Percentiles rank a stretch among this genome's conserved stretches.
Evolutionary conservation across 257 asterid genomes (phyloP).

Genomic region (Rhazya stricta): DNA sequence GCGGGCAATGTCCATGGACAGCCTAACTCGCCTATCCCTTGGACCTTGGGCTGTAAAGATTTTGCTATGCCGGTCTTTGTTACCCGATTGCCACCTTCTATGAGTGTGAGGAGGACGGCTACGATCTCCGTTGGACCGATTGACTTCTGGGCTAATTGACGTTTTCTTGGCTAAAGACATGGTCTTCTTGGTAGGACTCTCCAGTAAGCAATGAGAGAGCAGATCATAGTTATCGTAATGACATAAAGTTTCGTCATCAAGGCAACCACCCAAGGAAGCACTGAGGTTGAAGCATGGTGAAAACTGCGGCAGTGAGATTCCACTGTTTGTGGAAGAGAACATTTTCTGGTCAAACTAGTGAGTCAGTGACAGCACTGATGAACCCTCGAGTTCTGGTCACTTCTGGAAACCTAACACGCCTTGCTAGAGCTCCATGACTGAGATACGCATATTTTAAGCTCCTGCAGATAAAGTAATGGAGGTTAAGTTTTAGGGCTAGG

Average conservation of each 20-base stretch:
- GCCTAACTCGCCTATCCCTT: slow-evolving; percentile 75
- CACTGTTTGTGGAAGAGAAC: slow-evolving; percentile 31
- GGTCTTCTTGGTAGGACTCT: slow-evolving; percentile 11
- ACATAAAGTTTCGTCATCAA: slow-evolving; percentile 32
- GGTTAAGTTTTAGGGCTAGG: slow-evolving; percentile 1
- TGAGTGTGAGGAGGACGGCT: not conserved
- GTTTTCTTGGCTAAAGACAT: slow-evolving; percentile 8
- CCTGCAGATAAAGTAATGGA: not conserved
- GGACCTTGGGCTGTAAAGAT: slow-evolving; percentile 77
- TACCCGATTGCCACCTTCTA: slow-evolving; percentile 15
- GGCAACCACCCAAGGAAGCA: slow-evolving; percentile 28
- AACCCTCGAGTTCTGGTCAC: not conserved
- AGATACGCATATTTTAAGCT: not conserved
- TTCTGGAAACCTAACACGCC: not conserved
- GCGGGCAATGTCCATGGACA: slow-evolving; percentile 74
- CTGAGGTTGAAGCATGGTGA: slow-evolving; percentile 24
- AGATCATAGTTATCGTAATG: slow-evolving; percentile 33
- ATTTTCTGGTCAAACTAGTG: slow-evolving; percentile 18
- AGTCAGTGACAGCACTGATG: not conserved
- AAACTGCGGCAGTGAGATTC: slow-evolving; percentile 39
- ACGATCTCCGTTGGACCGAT: slow-evolving; percentile 10
- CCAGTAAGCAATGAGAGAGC: slow-evolving; percentile 27
- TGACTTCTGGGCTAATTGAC: not conserved
- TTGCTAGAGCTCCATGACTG: not conserved
- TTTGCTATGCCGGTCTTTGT: slow-evolving; percentile 73